A percentile compares a stretch with the other conserved stretches of the same genome.
phyloP scores from a whole-genome alignment of 2,329 filamentous ascomycete species.

The Juglanconis oblonga region DNA sequence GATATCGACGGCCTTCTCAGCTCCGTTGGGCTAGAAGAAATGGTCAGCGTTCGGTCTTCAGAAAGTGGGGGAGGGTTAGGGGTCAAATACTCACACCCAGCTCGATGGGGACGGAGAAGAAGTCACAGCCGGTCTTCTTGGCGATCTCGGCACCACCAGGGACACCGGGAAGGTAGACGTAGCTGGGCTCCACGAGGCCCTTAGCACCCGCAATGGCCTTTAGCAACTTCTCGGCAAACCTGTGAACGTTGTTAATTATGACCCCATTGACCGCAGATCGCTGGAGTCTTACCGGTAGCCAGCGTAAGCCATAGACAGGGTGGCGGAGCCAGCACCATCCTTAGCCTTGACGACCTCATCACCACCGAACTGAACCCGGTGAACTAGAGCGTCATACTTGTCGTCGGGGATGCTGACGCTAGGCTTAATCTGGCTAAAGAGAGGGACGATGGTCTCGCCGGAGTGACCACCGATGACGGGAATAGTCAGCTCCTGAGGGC shows the following conservation, averaged over 20 bases:
- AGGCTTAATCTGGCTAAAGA: constrained; percentile 89
- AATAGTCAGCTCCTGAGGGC: constrained; percentile 79
- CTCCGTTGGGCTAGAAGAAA: constrained; percentile 68
- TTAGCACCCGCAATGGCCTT: constrained; percentile 86
- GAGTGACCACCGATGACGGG: constrained; percentile 97
- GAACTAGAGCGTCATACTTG: constrained; percentile 85
- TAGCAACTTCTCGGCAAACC: constrained; percentile 92
- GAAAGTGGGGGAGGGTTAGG: constrained; percentile 1
- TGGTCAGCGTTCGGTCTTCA: neutral
- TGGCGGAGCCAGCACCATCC: constrained; percentile 78
- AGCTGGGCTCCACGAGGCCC: constrained; percentile 91
- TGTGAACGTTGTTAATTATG: constrained; percentile 31
- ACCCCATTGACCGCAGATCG: neutral
- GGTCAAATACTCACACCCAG: constrained; percentile 71
- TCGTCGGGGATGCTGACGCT: constrained; percentile 75
- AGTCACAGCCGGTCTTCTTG: constrained; percentile 82
- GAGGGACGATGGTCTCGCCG: constrained; percentile 94
- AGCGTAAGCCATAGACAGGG: constrained; percentile 85
- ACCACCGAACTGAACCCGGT: constrained; percentile 97
- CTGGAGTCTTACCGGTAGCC: constrained; percentile 71
- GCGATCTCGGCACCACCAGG: constrained; percentile 81
- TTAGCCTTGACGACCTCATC: constrained; percentile 89
- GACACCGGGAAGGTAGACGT: constrained; percentile 90
- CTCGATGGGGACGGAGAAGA: constrained; percentile 94
- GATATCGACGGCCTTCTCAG: constrained; percentile 79